Evolutionary conservation across 1,284 basidiomycete species (phyloP).

Genomic region (Fomitopsis betulina): DNA sequence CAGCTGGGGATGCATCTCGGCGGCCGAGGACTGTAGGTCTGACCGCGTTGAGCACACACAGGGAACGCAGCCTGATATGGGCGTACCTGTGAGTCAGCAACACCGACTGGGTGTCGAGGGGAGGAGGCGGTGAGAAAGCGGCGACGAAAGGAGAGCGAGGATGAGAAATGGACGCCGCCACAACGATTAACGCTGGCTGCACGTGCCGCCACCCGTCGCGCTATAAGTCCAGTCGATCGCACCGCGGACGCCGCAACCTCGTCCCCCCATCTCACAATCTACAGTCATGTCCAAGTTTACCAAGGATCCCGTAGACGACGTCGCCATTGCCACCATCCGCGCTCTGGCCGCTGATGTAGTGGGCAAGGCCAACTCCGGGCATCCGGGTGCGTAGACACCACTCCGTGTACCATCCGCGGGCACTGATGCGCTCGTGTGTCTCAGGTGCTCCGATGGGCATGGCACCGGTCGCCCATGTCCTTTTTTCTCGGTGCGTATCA

Average conservation of each 20-base stretch:
- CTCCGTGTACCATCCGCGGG: not conserved
- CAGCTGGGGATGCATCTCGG: constrained; percentile 6
- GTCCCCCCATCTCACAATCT: constrained; percentile 13
- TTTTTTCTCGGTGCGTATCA: constrained; percentile 75
- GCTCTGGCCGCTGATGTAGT: constrained; percentile 71
- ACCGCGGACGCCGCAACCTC: constrained; percentile 2
- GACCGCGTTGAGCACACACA: not conserved
- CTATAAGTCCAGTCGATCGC: constrained; percentile 17
- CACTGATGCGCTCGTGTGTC: constrained; percentile 3
- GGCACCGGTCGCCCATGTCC: constrained; percentile 86
- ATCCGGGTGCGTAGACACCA: constrained; percentile 62
- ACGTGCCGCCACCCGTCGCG: constrained; percentile 12
- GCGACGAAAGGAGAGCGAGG: not conserved
- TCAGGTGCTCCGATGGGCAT: constrained; percentile 86
- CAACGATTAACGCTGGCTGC: constrained; percentile 5
- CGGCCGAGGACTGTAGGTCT: not conserved
- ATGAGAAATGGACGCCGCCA: constrained; percentile 4
- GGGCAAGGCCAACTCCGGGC: constrained; percentile 86
- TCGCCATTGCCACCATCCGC: constrained; percentile 64
- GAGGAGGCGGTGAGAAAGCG: constrained; percentile 1
- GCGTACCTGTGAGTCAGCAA: not conserved
- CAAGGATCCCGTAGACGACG: constrained; percentile 44
- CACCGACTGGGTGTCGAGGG: not conserved
- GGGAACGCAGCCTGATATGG: not conserved
- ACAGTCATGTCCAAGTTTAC: constrained; percentile 42